Base-by-base conservation (phyloP, 371 early-diverging fungal species). In the Mucor circinelloides region DNA sequence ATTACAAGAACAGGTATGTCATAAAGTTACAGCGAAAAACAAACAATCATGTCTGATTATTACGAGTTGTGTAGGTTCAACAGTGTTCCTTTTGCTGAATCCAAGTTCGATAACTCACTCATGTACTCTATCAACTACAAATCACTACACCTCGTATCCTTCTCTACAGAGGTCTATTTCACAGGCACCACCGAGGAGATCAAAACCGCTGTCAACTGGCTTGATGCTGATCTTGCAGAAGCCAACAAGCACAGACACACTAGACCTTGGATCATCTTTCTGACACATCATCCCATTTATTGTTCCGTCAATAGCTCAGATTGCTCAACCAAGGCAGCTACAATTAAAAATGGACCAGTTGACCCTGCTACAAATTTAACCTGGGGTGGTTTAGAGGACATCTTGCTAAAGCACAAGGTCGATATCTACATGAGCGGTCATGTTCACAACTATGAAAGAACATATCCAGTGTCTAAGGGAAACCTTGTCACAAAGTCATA, bases 41-140 rank as follows among this genome's bases (percentile, higher is more conserved):
- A 25, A 50, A 50, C 50, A 52, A 52, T 15, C 13, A 27, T 27
- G 52, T 12, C 27, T 27, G 25, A 23, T 52, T 52, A 23, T 52
- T 52, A 52, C 27, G 52, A 27, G 25, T 27, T 28, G 54, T 7
- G 27, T 23, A 78, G 76, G 52, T 80, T 80, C 40, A 60, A 68
- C 44, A 77, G 58, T 25, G 72, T 83, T 12, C 83, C 83, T 17
- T 79, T 63, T 36, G 42, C 64, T 25, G 72, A 76, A 46, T 80
- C 80, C n/a, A 67, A 74, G 15, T 80, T 70, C 56, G 64, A 62
- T 15, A 77, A 78, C 46, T 59, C 80, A 1, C 21, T 80, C 34
- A 67, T 75, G 64, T 83, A 80, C 40, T 80, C 80, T 2, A 72
- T 78, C 38, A 69, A 80, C 34, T 83, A 83, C 60, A 80, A 80